Evolutionary conservation across 768 basidiomycete species (phyloP).

Genomic region (Fistulinella prunicolor): DNA sequence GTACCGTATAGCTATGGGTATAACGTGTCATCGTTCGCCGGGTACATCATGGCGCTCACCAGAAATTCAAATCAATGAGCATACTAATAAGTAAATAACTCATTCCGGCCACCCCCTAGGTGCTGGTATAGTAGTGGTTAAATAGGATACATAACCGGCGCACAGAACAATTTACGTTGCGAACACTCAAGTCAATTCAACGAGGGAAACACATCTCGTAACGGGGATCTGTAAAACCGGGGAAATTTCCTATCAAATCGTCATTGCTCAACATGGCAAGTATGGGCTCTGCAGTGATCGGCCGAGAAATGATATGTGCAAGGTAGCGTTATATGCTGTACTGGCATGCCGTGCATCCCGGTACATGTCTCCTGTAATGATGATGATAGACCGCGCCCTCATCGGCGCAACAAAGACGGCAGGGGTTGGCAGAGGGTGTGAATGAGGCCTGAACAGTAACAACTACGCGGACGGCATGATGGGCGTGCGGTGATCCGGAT

Average conservation of each 20-base stretch:
- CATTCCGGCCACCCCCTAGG: too few relatives aligned
- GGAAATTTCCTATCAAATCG: not conserved
- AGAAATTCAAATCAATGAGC: too few relatives aligned
- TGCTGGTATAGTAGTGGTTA: too few relatives aligned
- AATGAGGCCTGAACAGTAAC: conserved; percentile 4
- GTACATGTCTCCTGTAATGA: not conserved
- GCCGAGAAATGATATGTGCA: conserved; percentile 1
- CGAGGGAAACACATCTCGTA: conserved; percentile 1
- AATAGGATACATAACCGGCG: conserved; percentile 4
- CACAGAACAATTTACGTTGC: conserved; percentile 7
- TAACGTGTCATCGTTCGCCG: too few relatives aligned
- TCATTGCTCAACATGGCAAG: not conserved
- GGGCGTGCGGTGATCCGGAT: conserved; percentile 1
- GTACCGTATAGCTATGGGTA: too few relatives aligned
- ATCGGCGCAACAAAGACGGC: conserved; percentile 1
- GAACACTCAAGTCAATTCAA: conserved; percentile 11
- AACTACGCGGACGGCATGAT: conserved; percentile 19
- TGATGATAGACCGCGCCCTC: conserved; percentile 2
- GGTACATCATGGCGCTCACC: too few relatives aligned
- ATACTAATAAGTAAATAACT: too few relatives aligned
- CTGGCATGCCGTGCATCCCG: not conserved
- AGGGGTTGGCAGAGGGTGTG: conserved; percentile 15
- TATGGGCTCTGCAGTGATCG: not conserved
- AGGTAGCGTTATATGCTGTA: not conserved
- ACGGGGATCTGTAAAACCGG: not conserved